Percentiles rank a stretch among this genome's conserved stretches.
Evolutionary conservation across 1,139 yeast species (phyloP).

Genomic region (Zygosaccharomyces sapae): DNA sequence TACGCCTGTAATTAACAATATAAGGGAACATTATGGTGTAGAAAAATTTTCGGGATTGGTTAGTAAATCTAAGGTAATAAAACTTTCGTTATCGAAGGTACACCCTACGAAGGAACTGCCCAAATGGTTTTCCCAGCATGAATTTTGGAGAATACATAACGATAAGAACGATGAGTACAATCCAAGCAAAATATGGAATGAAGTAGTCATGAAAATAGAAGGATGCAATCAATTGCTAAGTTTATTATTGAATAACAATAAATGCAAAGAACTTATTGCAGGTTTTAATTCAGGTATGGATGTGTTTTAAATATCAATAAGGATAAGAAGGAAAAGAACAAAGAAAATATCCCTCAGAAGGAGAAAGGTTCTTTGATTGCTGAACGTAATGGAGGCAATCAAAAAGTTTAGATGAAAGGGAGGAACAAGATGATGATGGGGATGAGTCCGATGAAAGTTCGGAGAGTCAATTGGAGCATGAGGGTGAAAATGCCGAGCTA

Average conservation of each 20-base stretch:
- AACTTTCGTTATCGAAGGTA: conserved; percentile 22
- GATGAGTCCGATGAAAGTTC: conserved; percentile 27
- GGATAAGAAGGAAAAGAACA: conserved; percentile 36
- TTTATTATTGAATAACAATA: conserved; percentile 55
- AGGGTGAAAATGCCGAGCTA: conserved; percentile 25
- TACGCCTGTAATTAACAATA: conserved; percentile 14
- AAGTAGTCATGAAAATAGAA: conserved; percentile 44
- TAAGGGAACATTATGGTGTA: conserved; percentile 19
- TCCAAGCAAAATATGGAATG: conserved; percentile 49
- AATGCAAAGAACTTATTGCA: conserved; percentile 44
- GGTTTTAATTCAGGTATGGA: conserved; percentile 57
- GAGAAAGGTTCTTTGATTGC: conserved; percentile 17
- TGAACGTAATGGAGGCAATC: conserved; percentile 19
- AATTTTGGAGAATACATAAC: conserved; percentile 24
- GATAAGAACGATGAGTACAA: conserved; percentile 36
- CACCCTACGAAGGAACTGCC: conserved; percentile 29
- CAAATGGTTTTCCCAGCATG: conserved; percentile 32
- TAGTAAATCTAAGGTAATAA: conserved; percentile 36
- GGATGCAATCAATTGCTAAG: conserved; percentile 35
- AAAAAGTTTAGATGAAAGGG: conserved; percentile 24
- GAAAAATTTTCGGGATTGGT: conserved; percentile 28
- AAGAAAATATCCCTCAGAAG: conserved; percentile 1
- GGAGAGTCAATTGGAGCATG: conserved; percentile 1
- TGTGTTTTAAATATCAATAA: conserved; percentile 54
- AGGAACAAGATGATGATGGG: conserved; percentile 28